A percentile compares a stretch with the other conserved stretches of the same genome.
Evolutionary conservation across 345 rosid species (phyloP).

Genomic region (Anastatica hierochuntica): DNA sequence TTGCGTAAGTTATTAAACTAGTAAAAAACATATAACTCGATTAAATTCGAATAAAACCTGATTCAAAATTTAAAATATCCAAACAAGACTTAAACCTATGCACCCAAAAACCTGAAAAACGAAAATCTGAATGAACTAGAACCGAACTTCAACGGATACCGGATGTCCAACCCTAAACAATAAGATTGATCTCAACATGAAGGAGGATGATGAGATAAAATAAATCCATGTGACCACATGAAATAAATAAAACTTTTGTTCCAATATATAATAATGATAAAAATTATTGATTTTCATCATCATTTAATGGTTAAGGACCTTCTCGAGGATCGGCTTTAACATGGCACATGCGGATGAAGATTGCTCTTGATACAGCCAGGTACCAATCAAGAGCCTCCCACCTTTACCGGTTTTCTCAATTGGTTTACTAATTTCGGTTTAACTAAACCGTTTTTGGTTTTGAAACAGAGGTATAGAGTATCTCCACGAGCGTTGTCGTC

Average conservation of each 20-base stretch:
- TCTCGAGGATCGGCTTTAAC: constrained; percentile 76
- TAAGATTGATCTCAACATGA: no score
- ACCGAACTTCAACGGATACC: no score
- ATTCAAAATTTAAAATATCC: no score
- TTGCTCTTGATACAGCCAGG: constrained; percentile 90
- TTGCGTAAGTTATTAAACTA: no score
- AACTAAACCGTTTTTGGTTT: constrained; percentile 22
- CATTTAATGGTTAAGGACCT: constrained; percentile 51
- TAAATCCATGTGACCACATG: no score
- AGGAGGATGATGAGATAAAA: no score
- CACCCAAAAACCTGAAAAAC: no score
- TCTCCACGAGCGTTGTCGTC: constrained; percentile 85
- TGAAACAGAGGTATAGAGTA: constrained; percentile 85
- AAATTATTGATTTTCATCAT: constrained; percentile 11
- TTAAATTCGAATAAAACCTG: no score
- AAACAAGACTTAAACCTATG: no score
- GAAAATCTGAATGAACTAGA: no score
- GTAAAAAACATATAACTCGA: no score
- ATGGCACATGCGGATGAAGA: constrained; percentile 86
- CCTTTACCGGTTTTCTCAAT: constrained; percentile 2
- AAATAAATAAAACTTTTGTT: not conserved
- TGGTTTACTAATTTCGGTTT: not conserved
- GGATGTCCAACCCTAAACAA: no score
- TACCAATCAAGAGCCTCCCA: constrained; percentile 24
- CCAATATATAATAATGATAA: not conserved